Evolutionary conservation across 2,329 filamentous ascomycete species (phyloP).

Genomic region (Alternaria brassicicola): DNA sequence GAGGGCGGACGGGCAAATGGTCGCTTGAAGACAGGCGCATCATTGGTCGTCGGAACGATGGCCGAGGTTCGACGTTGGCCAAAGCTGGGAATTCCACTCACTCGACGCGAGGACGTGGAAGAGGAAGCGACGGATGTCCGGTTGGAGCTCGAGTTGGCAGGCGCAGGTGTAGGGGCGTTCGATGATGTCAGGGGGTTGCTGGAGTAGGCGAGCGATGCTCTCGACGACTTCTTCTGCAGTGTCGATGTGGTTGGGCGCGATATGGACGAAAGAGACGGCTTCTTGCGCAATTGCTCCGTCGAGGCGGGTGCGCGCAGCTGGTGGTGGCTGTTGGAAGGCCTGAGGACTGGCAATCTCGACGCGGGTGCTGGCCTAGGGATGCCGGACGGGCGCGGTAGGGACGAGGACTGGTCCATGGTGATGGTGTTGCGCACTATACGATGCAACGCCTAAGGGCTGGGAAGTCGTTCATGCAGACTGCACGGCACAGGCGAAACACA

Average conservation of each 20-base stretch:
- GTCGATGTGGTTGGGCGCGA: conserved; percentile 20
- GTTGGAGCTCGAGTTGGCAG: conserved; percentile 24
- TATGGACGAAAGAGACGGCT: conserved; percentile 38
- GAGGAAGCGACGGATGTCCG: conserved; percentile 32
- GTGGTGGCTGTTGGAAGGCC: conserved; percentile 45
- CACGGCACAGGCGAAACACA: conserved; percentile 4
- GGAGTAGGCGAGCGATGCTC: conserved; percentile 36
- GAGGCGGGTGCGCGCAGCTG: conserved; percentile 53
- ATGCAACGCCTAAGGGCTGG: conserved; percentile 5
- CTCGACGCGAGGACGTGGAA: conserved; percentile 17
- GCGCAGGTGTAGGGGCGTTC: conserved; percentile 10
- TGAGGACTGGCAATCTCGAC: conserved; percentile 60
- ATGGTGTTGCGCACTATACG: conserved; percentile 31
- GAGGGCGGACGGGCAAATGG: conserved; percentile 46
- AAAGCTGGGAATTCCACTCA: conserved; percentile 28
- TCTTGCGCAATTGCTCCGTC: conserved; percentile 52
- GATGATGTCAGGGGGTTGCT: conserved; percentile 21
- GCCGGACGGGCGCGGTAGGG: conserved; percentile 40
- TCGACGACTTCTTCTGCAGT: conserved; percentile 43
- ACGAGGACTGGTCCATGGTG: conserved; percentile 43
- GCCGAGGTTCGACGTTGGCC: conserved; percentile 21
- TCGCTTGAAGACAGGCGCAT: conserved; percentile 46
- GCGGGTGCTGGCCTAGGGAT: conserved; percentile 56
- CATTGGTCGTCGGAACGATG: conserved; percentile 15
- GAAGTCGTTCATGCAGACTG: conserved; percentile 10